Percentiles rank a stretch among this genome's conserved stretches.
These are phyloP conservation scores for Marasmius fiardii DNA, from an alignment of 1,284 basidiomycete species.

Conservation along the genomic window DNA sequence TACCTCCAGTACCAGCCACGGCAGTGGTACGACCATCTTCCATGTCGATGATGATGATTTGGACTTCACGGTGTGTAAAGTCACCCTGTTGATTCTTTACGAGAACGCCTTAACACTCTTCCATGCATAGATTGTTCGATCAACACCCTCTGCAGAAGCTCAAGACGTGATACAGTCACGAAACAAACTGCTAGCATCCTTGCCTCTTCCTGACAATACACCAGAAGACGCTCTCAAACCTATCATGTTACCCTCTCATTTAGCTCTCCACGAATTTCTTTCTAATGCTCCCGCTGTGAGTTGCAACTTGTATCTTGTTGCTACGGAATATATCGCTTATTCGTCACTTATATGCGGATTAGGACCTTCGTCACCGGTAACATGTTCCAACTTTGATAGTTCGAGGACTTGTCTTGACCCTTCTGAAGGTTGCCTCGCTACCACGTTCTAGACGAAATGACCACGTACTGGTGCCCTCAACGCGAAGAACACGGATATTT, in stretches of 20 bases:
- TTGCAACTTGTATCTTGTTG: constrained; percentile 7
- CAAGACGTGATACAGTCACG: constrained; percentile 49
- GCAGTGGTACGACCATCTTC: constrained; percentile 2
- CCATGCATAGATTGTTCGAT: constrained; percentile 10
- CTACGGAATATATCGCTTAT: background rate
- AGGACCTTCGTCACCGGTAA: constrained; percentile 48
- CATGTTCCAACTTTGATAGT: constrained; percentile 27
- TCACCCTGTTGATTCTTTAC: constrained; percentile 10
- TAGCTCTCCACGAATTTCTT: constrained; percentile 68
- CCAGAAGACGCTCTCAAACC: constrained; percentile 65
- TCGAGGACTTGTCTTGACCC: background rate
- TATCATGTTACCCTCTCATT: constrained; percentile 57
- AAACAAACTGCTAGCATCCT: constrained; percentile 48
- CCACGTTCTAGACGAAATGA: constrained; percentile 59
- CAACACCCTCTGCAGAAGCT: constrained; percentile 33
- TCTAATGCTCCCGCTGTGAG: constrained; percentile 56
- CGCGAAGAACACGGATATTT: constrained; percentile 78
- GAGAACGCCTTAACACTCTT: background rate
- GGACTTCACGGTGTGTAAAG: constrained; percentile 8
- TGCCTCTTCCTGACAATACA: constrained; percentile 59
- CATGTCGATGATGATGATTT: constrained; percentile 8
- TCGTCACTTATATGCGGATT: constrained; percentile 12
- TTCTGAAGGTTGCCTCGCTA: constrained; percentile 55
- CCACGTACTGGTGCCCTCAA: constrained; percentile 73
- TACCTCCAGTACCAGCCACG: constrained; percentile 1